Evolutionary conservation across 768 basidiomycete genomes (phyloP), one percentile per base, ranked within the genome.

Genomic region (Rhizopogon vesiculosus): DNA sequence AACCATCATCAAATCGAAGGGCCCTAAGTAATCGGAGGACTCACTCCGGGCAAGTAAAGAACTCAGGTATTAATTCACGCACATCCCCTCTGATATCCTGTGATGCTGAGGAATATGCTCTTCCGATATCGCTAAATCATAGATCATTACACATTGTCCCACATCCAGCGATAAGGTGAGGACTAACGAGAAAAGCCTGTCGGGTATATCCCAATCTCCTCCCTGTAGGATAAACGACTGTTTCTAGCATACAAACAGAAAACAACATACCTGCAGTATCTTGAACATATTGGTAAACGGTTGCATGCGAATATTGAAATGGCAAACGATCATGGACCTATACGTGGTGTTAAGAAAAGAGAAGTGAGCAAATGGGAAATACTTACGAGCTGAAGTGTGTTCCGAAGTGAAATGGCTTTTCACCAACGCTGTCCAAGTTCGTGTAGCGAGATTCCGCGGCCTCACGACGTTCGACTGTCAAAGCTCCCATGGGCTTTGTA

Each of bases 261-360:
- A 29, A 18, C 19, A 40, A 44, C 74, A 57, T 51, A 80, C 82
- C 75, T 85, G 84, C 33, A 97, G 71, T 2, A 90, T 92, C 72
- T 94, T 92, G 78, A 95, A 98, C 87, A 96, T 95, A 64, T 88
- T 85, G 25, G 93, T 95, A 67, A 89, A 98, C 0, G 95, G 95
- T 13, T 87, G 84, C 62, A 95, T 73, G 19, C 95, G 81, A 53
- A 98, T 95, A 62, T 96, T 72, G 73, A 90, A 97, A 61, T 96
- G 93, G 73, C 93, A 95, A 44, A 94, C 91, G 56, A 93, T 96
- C 94, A 97, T 97, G 3, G 93, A 95, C 55, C 69, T 70, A 45
- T 35, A 38, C 19, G 9, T 19, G 42, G 19, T 45, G 49, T 33
- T 16, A 38, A 19, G 7, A 35, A 12, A 16, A 41, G 22, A 4